Conservation (phyloP, 371 early-diverging fungal genomes). For the Rhizomucor miehei region DNA sequence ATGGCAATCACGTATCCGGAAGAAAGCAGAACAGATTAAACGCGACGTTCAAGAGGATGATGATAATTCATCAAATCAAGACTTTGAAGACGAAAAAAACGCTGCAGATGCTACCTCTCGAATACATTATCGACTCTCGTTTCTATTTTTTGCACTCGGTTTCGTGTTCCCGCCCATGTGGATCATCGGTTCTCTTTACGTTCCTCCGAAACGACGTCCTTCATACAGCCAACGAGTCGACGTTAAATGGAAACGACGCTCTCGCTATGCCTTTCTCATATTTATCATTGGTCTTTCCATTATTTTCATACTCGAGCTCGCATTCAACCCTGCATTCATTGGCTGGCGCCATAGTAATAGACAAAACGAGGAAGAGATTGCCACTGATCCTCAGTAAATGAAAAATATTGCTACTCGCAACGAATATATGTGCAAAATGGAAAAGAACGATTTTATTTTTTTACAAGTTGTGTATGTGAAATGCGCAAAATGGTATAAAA, state of each 20-base stretch:
- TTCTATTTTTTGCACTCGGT: constrained; percentile 31
- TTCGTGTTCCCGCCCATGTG: constrained; percentile 39
- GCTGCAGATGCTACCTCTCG: not conserved
- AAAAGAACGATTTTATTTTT: no score
- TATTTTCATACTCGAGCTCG: constrained; percentile 13
- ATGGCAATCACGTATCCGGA: constrained; percentile 2
- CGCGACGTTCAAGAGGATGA: constrained; percentile 1
- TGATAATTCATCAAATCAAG: not conserved
- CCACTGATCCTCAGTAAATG: not conserved
- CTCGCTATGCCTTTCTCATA: constrained; percentile 17
- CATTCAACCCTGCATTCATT: constrained; percentile 17
- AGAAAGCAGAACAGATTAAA: constrained; percentile 5
- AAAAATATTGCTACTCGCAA: no score
- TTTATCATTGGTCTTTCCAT: constrained; percentile 8
- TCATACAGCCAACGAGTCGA: constrained; percentile 15
- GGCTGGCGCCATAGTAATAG: constrained; percentile 13
- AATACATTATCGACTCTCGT: constrained; percentile 16
- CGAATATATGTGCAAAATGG: no score
- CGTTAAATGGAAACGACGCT: constrained; percentile 17
- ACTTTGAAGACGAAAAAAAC: not conserved
- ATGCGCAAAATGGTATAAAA: no score
- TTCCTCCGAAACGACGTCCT: constrained; percentile 5
- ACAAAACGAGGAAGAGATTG: not conserved
- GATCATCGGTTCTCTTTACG: constrained; percentile 27
- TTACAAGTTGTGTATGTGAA: no score